Conservation (phyloP, 2,329 filamentous ascomycete species). For the Aspergillus novofumigatus region DNA sequence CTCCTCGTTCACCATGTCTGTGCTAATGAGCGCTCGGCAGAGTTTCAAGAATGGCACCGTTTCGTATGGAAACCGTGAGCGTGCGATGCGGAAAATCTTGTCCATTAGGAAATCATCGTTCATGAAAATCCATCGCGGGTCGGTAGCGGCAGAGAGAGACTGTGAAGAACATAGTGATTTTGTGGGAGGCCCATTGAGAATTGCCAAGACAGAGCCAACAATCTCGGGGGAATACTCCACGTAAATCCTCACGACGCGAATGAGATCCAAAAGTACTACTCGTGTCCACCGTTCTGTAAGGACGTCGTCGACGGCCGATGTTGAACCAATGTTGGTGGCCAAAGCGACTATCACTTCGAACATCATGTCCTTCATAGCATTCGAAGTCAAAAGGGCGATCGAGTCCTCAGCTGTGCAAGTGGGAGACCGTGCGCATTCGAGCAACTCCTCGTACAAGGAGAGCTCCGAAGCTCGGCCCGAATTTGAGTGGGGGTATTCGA, state of each 20-base stretch:
- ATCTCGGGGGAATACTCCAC: constrained; percentile 71
- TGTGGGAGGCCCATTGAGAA: constrained; percentile 50
- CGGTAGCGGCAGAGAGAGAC: constrained; percentile 18
- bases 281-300: constrained; percentile 62
- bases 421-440: constrained; percentile 42
- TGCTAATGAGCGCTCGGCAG: constrained; percentile 59
- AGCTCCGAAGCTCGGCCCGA: constrained; percentile 30
- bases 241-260: constrained; percentile 62
- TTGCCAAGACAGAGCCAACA: constrained; percentile 60
- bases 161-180: constrained; percentile 16
- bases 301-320: constrained; percentile 48
- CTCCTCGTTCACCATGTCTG: constrained; percentile 41
- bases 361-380: constrained; percentile 44
- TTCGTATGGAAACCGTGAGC: constrained; percentile 80
- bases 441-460: constrained; percentile 45
- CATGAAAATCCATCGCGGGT: constrained; percentile 51
- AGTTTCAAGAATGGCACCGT: constrained; percentile 72
- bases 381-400: constrained; percentile 45
- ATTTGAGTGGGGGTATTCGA: constrained; percentile 30
- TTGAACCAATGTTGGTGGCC: constrained; percentile 41
- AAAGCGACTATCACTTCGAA: constrained; percentile 47
- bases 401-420: constrained; percentile 43
- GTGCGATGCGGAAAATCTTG: constrained; percentile 62
- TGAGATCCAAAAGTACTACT: constrained; percentile 62
- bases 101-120: constrained; percentile 55